A percentile compares a stretch with the other conserved stretches of the same genome.
These are phyloP conservation scores for Discostella pseudostelligera DNA, from an alignment of 108 stramenopile species.

Conservation along the genomic window DNA sequence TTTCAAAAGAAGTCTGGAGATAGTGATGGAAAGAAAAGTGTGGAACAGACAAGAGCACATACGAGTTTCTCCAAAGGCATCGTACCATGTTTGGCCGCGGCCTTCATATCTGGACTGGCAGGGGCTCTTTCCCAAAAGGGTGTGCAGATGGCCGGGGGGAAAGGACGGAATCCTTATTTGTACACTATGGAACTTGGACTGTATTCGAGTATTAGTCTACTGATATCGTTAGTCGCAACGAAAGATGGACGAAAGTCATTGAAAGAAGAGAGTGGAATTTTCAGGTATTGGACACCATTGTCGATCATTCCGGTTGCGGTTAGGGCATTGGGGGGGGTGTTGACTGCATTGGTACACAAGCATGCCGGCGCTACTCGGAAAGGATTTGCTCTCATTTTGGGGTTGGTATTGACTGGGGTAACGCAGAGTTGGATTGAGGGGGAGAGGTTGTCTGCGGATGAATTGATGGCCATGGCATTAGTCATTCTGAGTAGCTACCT, in stretches of 20 bases:
- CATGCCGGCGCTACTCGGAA: constrained; percentile 73
- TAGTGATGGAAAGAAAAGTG: not conserved
- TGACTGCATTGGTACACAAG: constrained; percentile 81
- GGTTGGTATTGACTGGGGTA: constrained; percentile 54
- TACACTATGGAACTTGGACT: constrained; percentile 78
- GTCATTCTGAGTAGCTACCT: constrained; percentile 59
- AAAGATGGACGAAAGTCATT: constrained; percentile 40
- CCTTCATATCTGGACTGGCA: constrained; percentile 78
- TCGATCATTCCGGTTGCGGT: constrained; percentile 52
- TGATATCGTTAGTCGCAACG: constrained; percentile 45
- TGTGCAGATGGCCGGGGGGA: constrained; percentile 62
- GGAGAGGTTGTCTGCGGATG: constrained; percentile 48
- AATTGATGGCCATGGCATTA: constrained; percentile 52
- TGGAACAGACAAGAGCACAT: constrained; percentile 20
- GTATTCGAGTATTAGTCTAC: constrained; percentile 50
- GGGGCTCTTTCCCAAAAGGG: constrained; percentile 87
- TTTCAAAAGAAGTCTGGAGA: constrained; percentile 23
- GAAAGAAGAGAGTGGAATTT: constrained; percentile 43
- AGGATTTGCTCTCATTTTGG: constrained; percentile 71
- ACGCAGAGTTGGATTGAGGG: constrained; percentile 54
- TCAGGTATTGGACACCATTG: constrained; percentile 42
- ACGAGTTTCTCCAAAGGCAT: constrained; percentile 58
- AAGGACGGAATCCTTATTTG: constrained; percentile 71
- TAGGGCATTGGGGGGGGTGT: constrained; percentile 76
- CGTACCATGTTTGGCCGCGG: constrained; percentile 66